Evolutionary conservation across 2,329 filamentous ascomycete genomes (phyloP).

Genomic region (Cladosporium sp.): DNA sequence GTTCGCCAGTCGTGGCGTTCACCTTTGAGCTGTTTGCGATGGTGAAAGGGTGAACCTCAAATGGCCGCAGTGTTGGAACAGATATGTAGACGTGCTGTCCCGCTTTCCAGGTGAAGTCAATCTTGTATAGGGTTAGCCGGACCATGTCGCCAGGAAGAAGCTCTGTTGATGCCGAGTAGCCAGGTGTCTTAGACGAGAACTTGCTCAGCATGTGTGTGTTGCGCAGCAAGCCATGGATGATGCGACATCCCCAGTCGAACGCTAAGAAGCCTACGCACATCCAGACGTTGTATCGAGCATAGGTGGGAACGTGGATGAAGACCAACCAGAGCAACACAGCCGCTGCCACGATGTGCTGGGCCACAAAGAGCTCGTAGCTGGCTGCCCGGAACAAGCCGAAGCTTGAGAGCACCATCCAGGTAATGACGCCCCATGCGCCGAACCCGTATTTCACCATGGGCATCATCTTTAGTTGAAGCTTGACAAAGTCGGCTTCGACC

Average conservation of each 20-base stretch:
- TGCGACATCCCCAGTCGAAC: constrained; percentile 33
- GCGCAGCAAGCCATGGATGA: constrained; percentile 29
- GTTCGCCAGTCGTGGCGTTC: constrained; percentile 55
- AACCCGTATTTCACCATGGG: constrained; percentile 53
- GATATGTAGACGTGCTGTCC: constrained; percentile 65
- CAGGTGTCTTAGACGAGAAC: constrained; percentile 19
- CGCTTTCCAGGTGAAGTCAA: constrained; percentile 58
- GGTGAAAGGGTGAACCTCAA: constrained; percentile 67
- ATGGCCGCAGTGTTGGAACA: constrained; percentile 53
- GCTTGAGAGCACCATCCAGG: constrained; percentile 54
- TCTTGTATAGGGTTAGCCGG: constrained; percentile 56
- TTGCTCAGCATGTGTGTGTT: constrained; percentile 29
- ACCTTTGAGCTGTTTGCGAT: constrained; percentile 40
- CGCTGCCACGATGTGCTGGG: constrained; percentile 56
- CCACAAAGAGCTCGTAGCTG: constrained; percentile 56
- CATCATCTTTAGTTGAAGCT: constrained; percentile 50
- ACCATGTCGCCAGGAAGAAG: constrained; percentile 58
- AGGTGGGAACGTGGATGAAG: constrained; percentile 49
- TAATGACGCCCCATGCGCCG: constrained; percentile 53
- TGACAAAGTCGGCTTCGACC: constrained; percentile 53
- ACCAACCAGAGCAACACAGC: constrained; percentile 51
- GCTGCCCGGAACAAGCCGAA: constrained; percentile 50
- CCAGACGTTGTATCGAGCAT: constrained; percentile 34
- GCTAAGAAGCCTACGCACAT: constrained; percentile 32
- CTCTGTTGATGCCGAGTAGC: constrained; percentile 30